Conservation (phyloP, 2,329 filamentous ascomycete genomes). For the Nemania abortiva region DNA sequence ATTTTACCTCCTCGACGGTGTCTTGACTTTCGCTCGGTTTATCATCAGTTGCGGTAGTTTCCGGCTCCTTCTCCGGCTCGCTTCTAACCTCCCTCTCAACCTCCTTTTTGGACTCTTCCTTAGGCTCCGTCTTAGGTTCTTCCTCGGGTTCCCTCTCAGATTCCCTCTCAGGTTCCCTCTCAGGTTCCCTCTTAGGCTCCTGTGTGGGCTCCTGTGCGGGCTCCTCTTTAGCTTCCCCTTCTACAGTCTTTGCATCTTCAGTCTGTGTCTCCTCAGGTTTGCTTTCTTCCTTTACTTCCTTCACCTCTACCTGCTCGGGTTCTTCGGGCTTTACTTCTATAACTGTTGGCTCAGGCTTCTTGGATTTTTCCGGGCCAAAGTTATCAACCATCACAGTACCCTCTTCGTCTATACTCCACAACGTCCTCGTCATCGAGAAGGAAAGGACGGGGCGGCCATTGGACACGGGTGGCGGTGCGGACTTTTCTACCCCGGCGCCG, state of each 20-base stretch:
- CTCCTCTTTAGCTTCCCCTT: constrained; percentile 20
- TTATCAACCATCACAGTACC: constrained; percentile 58
- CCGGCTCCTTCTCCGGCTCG: constrained; percentile 14
- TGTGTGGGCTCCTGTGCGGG: background rate
- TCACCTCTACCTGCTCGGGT: constrained; percentile 3
- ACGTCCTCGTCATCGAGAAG: constrained; percentile 61
- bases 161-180: background rate
- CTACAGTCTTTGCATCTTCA: constrained; percentile 21
- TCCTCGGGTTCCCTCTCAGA: no score
- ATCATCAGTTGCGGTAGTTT: constrained; percentile 30
- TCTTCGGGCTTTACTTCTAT: constrained; percentile 30
- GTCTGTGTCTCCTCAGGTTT: constrained; percentile 24
- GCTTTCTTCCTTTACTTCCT: constrained; percentile 16
- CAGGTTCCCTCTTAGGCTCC: background rate
- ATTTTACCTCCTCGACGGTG: constrained; percentile 47
- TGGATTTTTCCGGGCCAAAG: constrained; percentile 34
- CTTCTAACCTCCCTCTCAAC: constrained; percentile 6
- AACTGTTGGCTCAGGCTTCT: constrained; percentile 29
- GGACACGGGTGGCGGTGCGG: constrained; percentile 48
- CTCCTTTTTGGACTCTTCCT: background rate
- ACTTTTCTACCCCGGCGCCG: constrained; percentile 46
- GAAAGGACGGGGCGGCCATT: constrained; percentile 56
- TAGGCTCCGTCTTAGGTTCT: background rate
- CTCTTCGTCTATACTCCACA: constrained; percentile 67
- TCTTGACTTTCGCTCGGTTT: constrained; percentile 34